Percentiles rank a stretch among this genome's conserved stretches.
These are phyloP conservation scores for Paraphoma sp. DNA, from an alignment of 2,329 filamentous ascomycete species.

Conservation along the genomic window DNA sequence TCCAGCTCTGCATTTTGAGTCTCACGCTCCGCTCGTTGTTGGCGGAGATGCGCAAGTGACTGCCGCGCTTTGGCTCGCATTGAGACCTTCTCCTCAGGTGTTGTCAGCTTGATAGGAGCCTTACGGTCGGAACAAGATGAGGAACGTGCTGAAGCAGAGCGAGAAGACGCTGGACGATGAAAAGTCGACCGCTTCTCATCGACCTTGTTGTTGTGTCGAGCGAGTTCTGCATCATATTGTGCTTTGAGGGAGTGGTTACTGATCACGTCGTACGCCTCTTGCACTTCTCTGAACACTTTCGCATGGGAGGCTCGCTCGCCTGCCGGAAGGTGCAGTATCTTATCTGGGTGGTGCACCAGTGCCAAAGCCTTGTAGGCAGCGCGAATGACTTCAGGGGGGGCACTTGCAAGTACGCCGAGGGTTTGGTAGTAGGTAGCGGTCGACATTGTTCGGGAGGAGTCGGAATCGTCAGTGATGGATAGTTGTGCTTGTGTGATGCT, in stretches of 20 bases:
- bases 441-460: slow-evolving; percentile 8
- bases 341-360: slow-evolving; percentile 21
- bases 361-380: slow-evolving; percentile 27
- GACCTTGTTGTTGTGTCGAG: slow-evolving; percentile 2
- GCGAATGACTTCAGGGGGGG: slow-evolving; percentile 19
- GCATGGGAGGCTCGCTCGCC: slow-evolving; percentile 13
- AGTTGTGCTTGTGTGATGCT: background rate
- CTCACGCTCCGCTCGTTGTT: slow-evolving; percentile 14
- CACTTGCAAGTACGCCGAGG: slow-evolving; percentile 20
- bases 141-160: background rate
- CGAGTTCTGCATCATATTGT: slow-evolving; percentile 23
- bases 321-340: slow-evolving; percentile 13
- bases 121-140: slow-evolving; percentile 1
- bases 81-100: slow-evolving; percentile 13
- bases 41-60: slow-evolving; percentile 17
- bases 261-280: slow-evolving; percentile 28
- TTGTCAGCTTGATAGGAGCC: slow-evolving; percentile 13
- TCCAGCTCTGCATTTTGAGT: slow-evolving; percentile 11
- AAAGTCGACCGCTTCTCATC: slow-evolving; percentile 7
- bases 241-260: slow-evolving; percentile 12
- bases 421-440: slow-evolving; percentile 19
- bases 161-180: background rate
- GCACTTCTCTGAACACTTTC: slow-evolving; percentile 11
- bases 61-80: slow-evolving; percentile 16
- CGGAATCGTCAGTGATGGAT: background rate